Evolutionary conservation across 371 early-diverging fungal genomes (phyloP), one percentile per base, ranked within the genome.

Genomic region (Parasitella parasitica): DNA sequence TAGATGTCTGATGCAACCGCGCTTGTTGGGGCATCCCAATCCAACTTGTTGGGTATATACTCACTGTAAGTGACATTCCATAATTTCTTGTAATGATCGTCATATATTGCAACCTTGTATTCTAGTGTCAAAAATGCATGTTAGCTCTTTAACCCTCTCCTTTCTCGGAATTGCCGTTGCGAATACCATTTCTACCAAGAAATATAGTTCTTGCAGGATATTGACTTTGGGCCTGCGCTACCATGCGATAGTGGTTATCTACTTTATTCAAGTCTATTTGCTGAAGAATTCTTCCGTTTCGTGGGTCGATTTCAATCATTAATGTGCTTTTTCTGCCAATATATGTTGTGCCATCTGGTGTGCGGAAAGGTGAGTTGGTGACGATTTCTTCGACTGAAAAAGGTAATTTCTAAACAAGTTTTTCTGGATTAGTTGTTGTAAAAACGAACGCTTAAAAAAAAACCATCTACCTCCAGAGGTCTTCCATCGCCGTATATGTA

Each of bases 311-410:
- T 8, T 89, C 89, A 2, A 89, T 65, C 67, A 93, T 81, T 9
- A 83, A 66, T 2, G 93, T 86, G 6, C 68, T 72, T 60, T 91
- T 91, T 48, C 71, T 73, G 2, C 91, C 89, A 6, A 88, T 84
- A 69, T 90, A 92, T 2, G 86, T 78, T 16, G 83, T 82, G 3
- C 84, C 77, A 51, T 82, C 86, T 20, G 72, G 69, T 11, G 83
- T 77, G 27, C 83, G 77, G 50, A 88, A 82, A 1, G 91, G 86
- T 35, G 87, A 83, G 27, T 70, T 72, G 9, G 73, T 71, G 0
- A 89, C 91, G 28, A 93, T 77, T 11, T 87, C 71, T 61, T 87
- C 87, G 41, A 95, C 81, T 2, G 91, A 81, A 35, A 89, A 80
- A 3, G 88, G 90, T 35, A 93, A 78, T 77, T 86, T 90, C 83